These are phyloP conservation scores for Saccharomyces hybrid DNA, from an alignment of 1,139 yeast genomes.

Conservation along the genomic window DNA sequence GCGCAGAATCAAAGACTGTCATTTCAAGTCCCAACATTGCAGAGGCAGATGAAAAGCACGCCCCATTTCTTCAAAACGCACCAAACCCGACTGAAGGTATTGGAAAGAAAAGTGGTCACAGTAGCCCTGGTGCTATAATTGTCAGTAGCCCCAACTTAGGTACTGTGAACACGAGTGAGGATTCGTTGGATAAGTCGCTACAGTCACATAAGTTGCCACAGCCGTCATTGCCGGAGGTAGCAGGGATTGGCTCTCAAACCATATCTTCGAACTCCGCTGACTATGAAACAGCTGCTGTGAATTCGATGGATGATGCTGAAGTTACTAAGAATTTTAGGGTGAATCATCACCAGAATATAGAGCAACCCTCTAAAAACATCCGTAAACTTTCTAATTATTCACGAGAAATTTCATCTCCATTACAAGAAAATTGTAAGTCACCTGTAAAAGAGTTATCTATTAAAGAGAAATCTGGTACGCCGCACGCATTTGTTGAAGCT, in stretches of 20 bases:
- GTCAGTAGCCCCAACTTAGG: background rate
- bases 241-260: background rate
- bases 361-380: background rate
- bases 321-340: background rate
- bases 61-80: background rate
- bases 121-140: background rate
- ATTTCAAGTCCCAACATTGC: background rate
- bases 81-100: background rate
- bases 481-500: constrained; percentile 23
- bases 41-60: background rate
- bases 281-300: background rate
- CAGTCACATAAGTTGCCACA: background rate
- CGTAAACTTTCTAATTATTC: background rate
- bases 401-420: background rate
- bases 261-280: background rate
- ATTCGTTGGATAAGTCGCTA: background rate
- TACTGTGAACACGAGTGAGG: background rate
- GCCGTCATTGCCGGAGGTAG: background rate
- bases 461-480: constrained; percentile 4
- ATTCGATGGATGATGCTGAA: background rate
- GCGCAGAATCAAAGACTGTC: background rate
- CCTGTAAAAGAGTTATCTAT: background rate
- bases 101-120: background rate
- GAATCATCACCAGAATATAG: background rate
- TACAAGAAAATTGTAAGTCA: background rate